Percentiles rank a stretch among this genome's conserved stretches.
Evolutionary conservation across 2,329 filamentous ascomycete genomes (phyloP).

Genomic region (Penicillium corylophilum): DNA sequence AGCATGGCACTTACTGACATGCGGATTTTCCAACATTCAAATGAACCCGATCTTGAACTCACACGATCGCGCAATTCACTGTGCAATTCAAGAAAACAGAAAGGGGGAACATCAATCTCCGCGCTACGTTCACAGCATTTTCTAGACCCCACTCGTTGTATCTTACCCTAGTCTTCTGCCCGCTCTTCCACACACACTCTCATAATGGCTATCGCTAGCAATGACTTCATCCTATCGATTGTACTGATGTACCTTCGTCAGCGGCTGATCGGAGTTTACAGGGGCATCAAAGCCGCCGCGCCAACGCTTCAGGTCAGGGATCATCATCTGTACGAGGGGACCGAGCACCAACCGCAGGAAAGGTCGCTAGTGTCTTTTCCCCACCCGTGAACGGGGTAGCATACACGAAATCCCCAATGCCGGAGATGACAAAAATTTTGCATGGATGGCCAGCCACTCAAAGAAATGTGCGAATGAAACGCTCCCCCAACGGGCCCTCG

Average conservation of each 20-base stretch:
- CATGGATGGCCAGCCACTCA: conserved; percentile 2
- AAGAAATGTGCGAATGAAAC: conserved; percentile 1
- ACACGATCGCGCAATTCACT: background rate
- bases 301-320: conserved; percentile 2
- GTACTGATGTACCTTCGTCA: background rate
- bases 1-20: conserved; percentile 10
- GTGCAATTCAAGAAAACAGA: background rate
- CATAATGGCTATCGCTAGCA: background rate
- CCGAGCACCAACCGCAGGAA: background rate
- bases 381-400: background rate
- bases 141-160: background rate
- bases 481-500: conserved; percentile 1
- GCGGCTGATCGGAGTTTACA: conserved; percentile 7
- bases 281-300: conserved; percentile 1
- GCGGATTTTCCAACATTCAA: background rate
- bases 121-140: background rate
- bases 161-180: background rate
- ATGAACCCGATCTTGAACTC: background rate
- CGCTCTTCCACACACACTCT: background rate
- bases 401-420: background rate
- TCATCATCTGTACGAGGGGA: background rate
- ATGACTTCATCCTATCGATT: background rate
- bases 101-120: background rate
- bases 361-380: background rate
- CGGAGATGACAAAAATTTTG: background rate